Conservation (phyloP, 2,329 filamentous ascomycete species). For the Phyllachora maydis region DNA sequence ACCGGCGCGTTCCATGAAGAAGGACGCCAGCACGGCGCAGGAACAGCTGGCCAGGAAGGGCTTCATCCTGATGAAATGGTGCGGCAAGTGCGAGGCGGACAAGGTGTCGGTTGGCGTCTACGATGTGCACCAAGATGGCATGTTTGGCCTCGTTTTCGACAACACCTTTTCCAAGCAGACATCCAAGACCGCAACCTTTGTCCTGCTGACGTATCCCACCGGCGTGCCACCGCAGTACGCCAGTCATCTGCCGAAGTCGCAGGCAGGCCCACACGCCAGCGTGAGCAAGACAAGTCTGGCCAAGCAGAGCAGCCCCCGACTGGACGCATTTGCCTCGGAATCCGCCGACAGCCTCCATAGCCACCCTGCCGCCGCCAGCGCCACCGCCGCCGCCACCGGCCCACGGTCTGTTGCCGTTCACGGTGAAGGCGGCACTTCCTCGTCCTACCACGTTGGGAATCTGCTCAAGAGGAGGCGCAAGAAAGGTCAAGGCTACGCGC, state of each 20-base stretch:
- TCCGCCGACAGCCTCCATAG: slow-evolving; percentile 42
- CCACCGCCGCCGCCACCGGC: no score
- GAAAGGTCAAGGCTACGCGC: slow-evolving; percentile 81
- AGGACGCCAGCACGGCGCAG: slow-evolving; percentile 37
- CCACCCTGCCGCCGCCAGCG: slow-evolving; percentile 17
- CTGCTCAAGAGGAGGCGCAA: slow-evolving; percentile 82
- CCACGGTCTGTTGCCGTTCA: slow-evolving; percentile 31
- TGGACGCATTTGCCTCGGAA: slow-evolving; percentile 23
- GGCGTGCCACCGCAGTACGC: slow-evolving; percentile 56
- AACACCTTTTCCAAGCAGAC: slow-evolving; percentile 95
- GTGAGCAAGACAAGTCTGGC: slow-evolving; percentile 30
- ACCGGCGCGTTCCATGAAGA: slow-evolving; percentile 26
- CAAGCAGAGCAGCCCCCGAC: slow-evolving; percentile 21
- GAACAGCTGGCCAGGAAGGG: slow-evolving; percentile 45
- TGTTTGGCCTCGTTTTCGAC: slow-evolving; percentile 94
- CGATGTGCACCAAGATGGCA: slow-evolving; percentile 68
- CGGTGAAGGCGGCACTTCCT: slow-evolving; percentile 22
- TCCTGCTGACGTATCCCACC: slow-evolving; percentile 83
- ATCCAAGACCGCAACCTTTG: slow-evolving; percentile 87
- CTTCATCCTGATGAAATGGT: slow-evolving; percentile 58
- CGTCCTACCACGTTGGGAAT: slow-evolving; percentile 60
- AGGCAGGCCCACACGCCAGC: slow-evolving; percentile 15
- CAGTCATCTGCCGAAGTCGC: slow-evolving; percentile 43
- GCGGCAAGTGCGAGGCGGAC: slow-evolving; percentile 90
- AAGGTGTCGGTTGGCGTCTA: slow-evolving; percentile 83